Conservation (phyloP, 2,329 filamentous ascomycete species). For the Leptodontidium sp. region DNA sequence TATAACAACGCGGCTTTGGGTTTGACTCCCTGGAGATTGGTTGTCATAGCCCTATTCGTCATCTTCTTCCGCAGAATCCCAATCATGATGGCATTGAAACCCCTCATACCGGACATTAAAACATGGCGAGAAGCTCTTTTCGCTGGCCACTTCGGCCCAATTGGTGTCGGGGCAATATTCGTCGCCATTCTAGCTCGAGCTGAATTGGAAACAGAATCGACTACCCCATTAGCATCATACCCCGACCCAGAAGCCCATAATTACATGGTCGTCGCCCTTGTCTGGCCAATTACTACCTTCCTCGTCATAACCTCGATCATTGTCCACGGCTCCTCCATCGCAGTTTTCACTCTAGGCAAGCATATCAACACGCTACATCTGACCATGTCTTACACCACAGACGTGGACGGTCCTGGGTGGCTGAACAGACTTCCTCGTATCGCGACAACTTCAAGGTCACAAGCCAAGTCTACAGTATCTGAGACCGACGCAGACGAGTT, state of each 20-base stretch:
- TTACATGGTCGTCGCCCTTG: slow-evolving; percentile 79
- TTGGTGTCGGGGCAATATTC: slow-evolving; percentile 96
- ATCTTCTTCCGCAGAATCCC: slow-evolving; percentile 96
- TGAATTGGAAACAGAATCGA: slow-evolving; percentile 79
- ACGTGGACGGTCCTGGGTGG: slow-evolving; percentile 90
- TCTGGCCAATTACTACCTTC: slow-evolving; percentile 97
- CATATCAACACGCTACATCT: slow-evolving; percentile 96
- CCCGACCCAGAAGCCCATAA: slow-evolving; percentile 61
- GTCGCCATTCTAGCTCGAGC: slow-evolving; percentile 91
- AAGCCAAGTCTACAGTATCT: slow-evolving; percentile 83
- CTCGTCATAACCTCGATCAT: slow-evolving; percentile 93
- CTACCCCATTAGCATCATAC: slow-evolving; percentile 74
- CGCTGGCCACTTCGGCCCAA: slow-evolving; percentile 96
- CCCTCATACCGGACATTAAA: slow-evolving; percentile 94
- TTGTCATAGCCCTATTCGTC: slow-evolving; percentile 93
- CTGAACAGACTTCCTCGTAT: slow-evolving; percentile 89
- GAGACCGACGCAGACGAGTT: slow-evolving; percentile 74
- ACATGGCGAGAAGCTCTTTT: slow-evolving; percentile 98
- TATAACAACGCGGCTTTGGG: slow-evolving; percentile 82
- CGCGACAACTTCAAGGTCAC: slow-evolving; percentile 74
- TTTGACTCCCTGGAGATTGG: slow-evolving; percentile 84
- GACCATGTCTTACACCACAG: slow-evolving; percentile 95
- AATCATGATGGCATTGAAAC: slow-evolving; percentile 90
- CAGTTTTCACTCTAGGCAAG: slow-evolving; percentile 96
- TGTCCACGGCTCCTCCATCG: slow-evolving; percentile 96